These are phyloP conservation scores for Lepidium campestre DNA, from an alignment of 441 rosid genomes.

Conservation along the genomic window DNA sequence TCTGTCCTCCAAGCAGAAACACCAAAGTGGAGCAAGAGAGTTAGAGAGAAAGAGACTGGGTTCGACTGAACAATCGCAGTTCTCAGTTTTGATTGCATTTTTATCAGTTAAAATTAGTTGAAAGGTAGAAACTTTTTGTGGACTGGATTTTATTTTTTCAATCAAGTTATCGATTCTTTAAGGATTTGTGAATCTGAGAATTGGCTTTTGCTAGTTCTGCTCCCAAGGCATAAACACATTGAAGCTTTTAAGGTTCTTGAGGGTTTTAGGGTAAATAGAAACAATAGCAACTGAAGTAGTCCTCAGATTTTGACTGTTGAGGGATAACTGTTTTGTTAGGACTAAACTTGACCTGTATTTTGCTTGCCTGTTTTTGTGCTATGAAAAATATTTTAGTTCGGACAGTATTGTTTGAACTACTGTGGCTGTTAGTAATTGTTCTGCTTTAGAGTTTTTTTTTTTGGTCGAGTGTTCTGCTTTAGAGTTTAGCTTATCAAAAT, in stretches of 20 bases:
- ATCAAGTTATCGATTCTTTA: not conserved
- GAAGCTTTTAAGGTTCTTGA: slow-evolving; percentile 1
- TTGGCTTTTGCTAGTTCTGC: not conserved
- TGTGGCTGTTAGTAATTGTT: not conserved
- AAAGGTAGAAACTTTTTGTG: slow-evolving; percentile 10
- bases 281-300: too few species aligned
- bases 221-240: not conserved
- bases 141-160: not conserved
- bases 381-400: too few species aligned
- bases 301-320: too few species aligned
- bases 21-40: not conserved
- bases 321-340: not conserved
- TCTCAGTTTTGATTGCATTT: slow-evolving; percentile 13
- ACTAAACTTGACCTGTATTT: not conserved
- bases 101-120: not conserved
- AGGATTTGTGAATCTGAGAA: not conserved
- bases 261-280: not conserved
- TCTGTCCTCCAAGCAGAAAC: not conserved
- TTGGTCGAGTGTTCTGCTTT: too few species aligned
- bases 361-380: not conserved
- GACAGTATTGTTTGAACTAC: not conserved
- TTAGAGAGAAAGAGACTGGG: not conserved
- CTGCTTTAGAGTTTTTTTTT: too few species aligned
- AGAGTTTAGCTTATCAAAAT: not conserved
- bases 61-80: not conserved